phyloP scores from a whole-genome alignment of 441 rosid species.

The Aquilaria agallochum region DNA sequence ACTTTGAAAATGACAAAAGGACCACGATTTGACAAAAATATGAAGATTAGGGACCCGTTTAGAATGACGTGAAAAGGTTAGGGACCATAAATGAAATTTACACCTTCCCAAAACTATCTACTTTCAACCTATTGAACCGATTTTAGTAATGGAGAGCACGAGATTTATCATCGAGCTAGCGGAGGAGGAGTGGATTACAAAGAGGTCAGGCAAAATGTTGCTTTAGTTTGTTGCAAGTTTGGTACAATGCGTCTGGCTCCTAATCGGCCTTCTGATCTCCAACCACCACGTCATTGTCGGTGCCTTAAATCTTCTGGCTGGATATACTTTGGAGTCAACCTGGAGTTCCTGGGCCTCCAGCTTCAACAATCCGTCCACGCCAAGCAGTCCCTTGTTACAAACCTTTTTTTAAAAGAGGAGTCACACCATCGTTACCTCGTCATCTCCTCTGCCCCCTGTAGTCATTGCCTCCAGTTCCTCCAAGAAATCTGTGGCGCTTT shows the following conservation, averaged over 20 bases:
- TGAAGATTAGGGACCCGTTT: too few species aligned
- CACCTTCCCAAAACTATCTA: too few species aligned
- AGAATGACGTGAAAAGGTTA: too few species aligned
- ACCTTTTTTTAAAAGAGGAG: conserved; percentile 33
- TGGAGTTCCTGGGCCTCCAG: conserved; percentile 89
- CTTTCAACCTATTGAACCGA: too few species aligned
- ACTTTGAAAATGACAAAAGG: too few species aligned
- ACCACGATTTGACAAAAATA: too few species aligned
- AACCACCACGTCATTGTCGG: conserved; percentile 70
- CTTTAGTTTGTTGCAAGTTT: conserved; percentile 63
- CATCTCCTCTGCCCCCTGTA: conserved; percentile 92
- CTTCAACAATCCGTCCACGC: conserved; percentile 47
- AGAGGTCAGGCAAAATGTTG: conserved; percentile 41
- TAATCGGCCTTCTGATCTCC: conserved; percentile 82
- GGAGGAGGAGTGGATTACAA: conserved; percentile 65
- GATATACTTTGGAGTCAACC: conserved; percentile 75
- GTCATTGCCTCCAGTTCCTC: conserved; percentile 96
- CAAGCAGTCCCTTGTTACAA: conserved; percentile 73
- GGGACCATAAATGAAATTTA: too few species aligned
- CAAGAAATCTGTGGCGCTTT: conserved; percentile 79
- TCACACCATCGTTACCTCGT: conserved; percentile 32
- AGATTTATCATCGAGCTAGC: background rate
- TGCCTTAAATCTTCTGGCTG: conserved; percentile 86
- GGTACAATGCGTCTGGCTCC: conserved; percentile 47
- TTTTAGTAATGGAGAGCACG: too few species aligned